These are phyloP conservation scores for Cytospora paraplurivora DNA, from an alignment of 2,329 filamentous ascomycete species.

Conservation along the genomic window DNA sequence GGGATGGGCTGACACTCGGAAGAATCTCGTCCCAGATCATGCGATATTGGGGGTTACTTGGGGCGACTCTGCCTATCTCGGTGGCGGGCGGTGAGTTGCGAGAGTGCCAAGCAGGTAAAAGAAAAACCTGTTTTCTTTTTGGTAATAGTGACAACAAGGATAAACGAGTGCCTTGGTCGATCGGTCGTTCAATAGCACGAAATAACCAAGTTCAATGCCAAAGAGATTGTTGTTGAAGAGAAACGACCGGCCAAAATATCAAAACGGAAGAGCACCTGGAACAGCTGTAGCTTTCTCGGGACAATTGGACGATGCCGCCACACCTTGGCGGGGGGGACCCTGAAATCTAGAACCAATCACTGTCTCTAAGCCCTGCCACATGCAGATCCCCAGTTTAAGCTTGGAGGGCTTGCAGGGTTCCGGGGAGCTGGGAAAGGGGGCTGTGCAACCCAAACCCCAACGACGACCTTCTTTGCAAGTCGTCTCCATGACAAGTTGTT, in stretches of 20 bases:
- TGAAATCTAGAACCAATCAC: conserved; percentile 23
- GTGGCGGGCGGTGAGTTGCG: conserved; percentile 17
- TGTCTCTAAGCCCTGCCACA: conserved; percentile 11
- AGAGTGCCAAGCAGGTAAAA: conserved; percentile 8
- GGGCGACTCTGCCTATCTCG: conserved; percentile 20
- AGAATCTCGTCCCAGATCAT: conserved; percentile 27
- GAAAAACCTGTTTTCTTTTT: neutral
- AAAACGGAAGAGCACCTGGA: neutral
- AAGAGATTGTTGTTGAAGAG: neutral
- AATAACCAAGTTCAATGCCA: neutral
- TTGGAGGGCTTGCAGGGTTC: conserved; percentile 11
- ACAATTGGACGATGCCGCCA: neutral
- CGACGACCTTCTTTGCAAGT: no score
- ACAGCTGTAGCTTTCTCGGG: neutral
- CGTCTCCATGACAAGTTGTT: no score
- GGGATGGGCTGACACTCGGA: conserved; percentile 25
- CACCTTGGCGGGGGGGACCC: conserved; percentile 19
- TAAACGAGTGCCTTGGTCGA: neutral
- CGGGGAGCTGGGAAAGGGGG: conserved; percentile 15
- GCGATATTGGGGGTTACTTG: conserved; percentile 23
- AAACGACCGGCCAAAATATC: no score
- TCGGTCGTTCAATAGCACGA: neutral
- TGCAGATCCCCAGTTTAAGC: conserved; percentile 1
- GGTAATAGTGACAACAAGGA: neutral
- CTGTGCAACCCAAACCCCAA: conserved; percentile 3